Evolutionary conservation across 306 rosid genomes (phyloP).

Genomic region (Vigna hirtella): DNA sequence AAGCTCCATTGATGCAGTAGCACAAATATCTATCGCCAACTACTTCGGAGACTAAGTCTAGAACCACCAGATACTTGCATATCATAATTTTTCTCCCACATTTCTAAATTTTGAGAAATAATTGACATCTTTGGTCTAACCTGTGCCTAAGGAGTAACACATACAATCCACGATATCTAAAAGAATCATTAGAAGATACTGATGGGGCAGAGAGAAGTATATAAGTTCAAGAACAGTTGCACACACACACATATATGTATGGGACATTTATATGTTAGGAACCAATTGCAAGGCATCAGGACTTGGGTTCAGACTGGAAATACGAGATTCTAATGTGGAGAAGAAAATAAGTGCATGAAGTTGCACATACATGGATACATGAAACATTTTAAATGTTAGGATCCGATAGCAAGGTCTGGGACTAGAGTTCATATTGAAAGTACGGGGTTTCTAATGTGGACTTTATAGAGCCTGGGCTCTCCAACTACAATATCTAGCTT

Average conservation of each 20-base stretch:
- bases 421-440: too few relatives aligned
- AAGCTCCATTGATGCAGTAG: neutral
- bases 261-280: neutral
- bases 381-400: neutral
- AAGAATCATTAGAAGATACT: neutral
- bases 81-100: neutral
- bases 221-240: neutral
- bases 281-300: neutral
- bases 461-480: too few relatives aligned
- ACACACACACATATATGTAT: neutral
- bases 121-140: constrained; percentile 12
- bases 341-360: neutral
- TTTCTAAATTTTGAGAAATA: constrained; percentile 11
- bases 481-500: too few relatives aligned
- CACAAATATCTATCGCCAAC: constrained; percentile 10
- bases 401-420: too few relatives aligned
- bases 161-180: neutral
- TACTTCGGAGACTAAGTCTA: constrained; percentile 12
- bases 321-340: too few relatives aligned
- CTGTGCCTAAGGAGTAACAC: constrained; percentile 1
- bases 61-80: neutral
- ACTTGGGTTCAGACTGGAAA: too few relatives aligned
- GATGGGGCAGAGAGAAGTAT: neutral
- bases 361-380: neutral
- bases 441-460: too few relatives aligned